These are phyloP conservation scores for Ophiognomonia clavigignenti-juglandacearum DNA, from an alignment of 2,329 filamentous ascomycete species.

Conservation along the genomic window DNA sequence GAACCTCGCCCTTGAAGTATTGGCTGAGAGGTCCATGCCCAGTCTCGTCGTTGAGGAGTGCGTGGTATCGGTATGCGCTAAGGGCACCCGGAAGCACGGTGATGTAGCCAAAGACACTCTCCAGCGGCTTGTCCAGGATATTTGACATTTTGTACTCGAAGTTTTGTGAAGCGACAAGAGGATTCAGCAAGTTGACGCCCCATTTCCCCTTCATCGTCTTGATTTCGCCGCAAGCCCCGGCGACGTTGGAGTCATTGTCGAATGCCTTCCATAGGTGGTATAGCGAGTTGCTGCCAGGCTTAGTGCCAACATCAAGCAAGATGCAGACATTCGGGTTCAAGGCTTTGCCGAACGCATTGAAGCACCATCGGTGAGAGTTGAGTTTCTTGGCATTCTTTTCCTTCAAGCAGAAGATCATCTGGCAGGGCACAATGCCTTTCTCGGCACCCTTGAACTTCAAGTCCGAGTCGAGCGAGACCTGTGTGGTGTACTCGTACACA, in stretches of 20 bases:
- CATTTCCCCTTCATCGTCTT: conserved; percentile 91
- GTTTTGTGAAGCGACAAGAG: conserved; percentile 92
- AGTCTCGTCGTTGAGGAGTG: conserved; percentile 92
- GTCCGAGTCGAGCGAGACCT: conserved; percentile 91
- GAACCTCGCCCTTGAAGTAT: conserved; percentile 98
- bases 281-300: conserved; percentile 81
- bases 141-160: conserved; percentile 99
- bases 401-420: conserved; percentile 98
- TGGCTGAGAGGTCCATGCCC: conserved; percentile 93
- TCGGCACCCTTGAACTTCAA: conserved; percentile 99
- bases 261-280: conserved; percentile 99
- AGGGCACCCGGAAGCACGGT: conserved; percentile 93
- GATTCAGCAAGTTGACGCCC: conserved; percentile 81
- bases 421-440: conserved; percentile 96
- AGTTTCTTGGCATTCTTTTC: conserved; percentile 97
- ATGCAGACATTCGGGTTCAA: conserved; percentile 97
- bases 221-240: conserved; percentile 94
- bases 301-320: conserved; percentile 91
- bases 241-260: conserved; percentile 94
- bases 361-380: conserved; percentile 98
- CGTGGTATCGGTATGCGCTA: conserved; percentile 92
- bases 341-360: conserved; percentile 92
- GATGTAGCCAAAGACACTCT: conserved; percentile 97
- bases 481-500: conserved; percentile 98
- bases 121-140: conserved; percentile 93